Evolutionary conservation across 257 asterid species (phyloP).

Genomic region (Echites panduratus): DNA sequence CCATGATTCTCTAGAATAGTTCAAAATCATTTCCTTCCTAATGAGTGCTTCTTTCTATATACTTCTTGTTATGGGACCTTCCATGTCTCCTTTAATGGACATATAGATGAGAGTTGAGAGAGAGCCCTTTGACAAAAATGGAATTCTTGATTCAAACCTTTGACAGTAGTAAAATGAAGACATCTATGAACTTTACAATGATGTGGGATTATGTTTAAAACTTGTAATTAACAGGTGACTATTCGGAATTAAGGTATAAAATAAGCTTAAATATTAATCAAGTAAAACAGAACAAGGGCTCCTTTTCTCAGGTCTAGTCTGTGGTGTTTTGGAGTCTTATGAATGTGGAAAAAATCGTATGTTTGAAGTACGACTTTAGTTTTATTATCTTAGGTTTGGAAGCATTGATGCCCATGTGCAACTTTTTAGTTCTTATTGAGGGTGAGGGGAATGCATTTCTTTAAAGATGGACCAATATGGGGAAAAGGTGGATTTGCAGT

Average conservation of each 20-base stretch:
- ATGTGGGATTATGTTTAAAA: no score
- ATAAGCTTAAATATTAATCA: no score
- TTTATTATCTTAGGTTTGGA: neutral
- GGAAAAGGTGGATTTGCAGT: neutral
- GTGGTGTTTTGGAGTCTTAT: neutral
- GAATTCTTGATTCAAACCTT: no score
- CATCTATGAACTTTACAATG: no score
- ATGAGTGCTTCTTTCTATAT: neutral
- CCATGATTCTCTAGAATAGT: constrained; percentile 1
- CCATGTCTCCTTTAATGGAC: neutral
- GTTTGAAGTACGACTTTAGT: neutral
- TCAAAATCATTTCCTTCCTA: neutral
- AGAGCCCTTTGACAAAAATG: no score
- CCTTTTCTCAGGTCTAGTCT: no score
- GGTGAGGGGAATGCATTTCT: neutral
- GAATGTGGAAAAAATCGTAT: neutral
- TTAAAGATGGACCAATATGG: neutral
- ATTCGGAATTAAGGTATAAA: no score
- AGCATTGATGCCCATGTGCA: constrained; percentile 5
- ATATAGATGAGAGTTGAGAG: neutral
- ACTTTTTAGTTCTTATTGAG: neutral
- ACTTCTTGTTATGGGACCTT: neutral
- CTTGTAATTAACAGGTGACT: no score
- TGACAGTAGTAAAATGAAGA: no score
- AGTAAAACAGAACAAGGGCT: no score